Evolutionary conservation across 106 monocot species (phyloP), one percentile per base, ranked within the genome.

Genomic region (Dendrobium nobile): DNA sequence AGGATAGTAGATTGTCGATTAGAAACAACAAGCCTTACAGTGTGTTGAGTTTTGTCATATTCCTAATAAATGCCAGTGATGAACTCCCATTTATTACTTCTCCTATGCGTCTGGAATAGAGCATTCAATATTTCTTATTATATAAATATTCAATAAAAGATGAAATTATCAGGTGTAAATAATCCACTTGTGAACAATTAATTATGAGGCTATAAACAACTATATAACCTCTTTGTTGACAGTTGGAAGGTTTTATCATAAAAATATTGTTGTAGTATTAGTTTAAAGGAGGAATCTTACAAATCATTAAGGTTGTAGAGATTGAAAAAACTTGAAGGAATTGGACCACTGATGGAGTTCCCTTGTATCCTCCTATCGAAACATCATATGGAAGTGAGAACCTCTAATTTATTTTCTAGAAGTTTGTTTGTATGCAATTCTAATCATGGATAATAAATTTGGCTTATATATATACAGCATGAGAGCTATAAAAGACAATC

Each of bases 301-400:
- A 85, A 85, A 16, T 84, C 68, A 24, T 65, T 78, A 75, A 94
- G 51, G 40, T 80, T 79, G 31, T 54, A 77, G 54, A 93, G 89
- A 79, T 40, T 82, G 19, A 86, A 82, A 70, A 89, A 67, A 75
- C 82, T 91, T 55, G 88, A 79, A 65, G 93, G 93, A 78, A 93
- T 91, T 83, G 91, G 91, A 47, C 93, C 93, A 79, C 82, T 72
- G 72, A 93, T 89, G 78, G 91, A 89, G 77, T 91, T 93, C 9
- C 93, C 93, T 61, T 93, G 91, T 13, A 93, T 86, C 76, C 86
- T 84, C 89, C 93, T 93, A 82, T n/a, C 44, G 78, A 20, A 81
- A 54, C 19, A 73, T 45, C 1, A 7, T 74, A 22, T 10, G 22
- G 61, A 1, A 61, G 54, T 54, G 16, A 54, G 16, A 5, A 7